These are phyloP conservation scores for Pseudophaeomoniella oleicola DNA, from an alignment of 2,329 filamentous ascomycete genomes.

Conservation along the genomic window DNA sequence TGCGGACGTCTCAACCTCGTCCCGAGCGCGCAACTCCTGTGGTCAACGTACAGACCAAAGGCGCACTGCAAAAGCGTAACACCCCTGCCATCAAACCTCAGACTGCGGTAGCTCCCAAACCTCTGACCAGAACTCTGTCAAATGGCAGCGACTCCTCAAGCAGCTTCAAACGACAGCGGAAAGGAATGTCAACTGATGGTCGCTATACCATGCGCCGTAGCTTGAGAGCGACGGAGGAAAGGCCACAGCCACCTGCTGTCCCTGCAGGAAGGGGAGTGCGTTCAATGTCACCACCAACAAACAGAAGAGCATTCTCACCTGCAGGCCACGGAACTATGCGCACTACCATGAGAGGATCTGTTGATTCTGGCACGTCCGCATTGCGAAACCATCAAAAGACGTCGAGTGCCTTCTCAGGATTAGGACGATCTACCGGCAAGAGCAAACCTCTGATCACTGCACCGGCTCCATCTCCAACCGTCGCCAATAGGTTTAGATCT, in stretches of 20 bases:
- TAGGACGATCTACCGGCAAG: constrained; percentile 15
- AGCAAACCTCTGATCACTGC: constrained; percentile 11
- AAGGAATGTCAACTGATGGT: constrained; percentile 29
- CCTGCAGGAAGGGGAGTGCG: constrained; percentile 50
- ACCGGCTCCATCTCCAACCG: constrained; percentile 11
- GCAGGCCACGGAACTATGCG: constrained; percentile 27
- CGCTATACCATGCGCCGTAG: constrained; percentile 53
- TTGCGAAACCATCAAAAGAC: constrained; percentile 9
- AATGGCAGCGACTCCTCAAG: constrained; percentile 55
- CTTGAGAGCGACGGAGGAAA: constrained; percentile 43
- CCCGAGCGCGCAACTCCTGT: not conserved
- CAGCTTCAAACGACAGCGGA: constrained; percentile 59
- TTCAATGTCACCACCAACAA: constrained; percentile 48
- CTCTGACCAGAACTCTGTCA: constrained; percentile 40
- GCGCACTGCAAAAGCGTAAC: constrained; percentile 20
- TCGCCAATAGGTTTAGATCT: constrained; percentile 22
- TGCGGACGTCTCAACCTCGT: constrained; percentile 4
- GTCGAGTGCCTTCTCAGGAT: constrained; percentile 18
- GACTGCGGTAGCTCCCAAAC: not conserved
- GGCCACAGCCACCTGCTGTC: constrained; percentile 21
- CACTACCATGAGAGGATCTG: constrained; percentile 34
- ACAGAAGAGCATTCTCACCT: constrained; percentile 31
- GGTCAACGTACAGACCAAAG: constrained; percentile 9
- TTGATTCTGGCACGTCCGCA: constrained; percentile 19
- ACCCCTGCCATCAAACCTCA: constrained; percentile 15